Evolutionary conservation across 164 flowering plant genomes (phyloP).

Genomic region (Piper betle): DNA sequence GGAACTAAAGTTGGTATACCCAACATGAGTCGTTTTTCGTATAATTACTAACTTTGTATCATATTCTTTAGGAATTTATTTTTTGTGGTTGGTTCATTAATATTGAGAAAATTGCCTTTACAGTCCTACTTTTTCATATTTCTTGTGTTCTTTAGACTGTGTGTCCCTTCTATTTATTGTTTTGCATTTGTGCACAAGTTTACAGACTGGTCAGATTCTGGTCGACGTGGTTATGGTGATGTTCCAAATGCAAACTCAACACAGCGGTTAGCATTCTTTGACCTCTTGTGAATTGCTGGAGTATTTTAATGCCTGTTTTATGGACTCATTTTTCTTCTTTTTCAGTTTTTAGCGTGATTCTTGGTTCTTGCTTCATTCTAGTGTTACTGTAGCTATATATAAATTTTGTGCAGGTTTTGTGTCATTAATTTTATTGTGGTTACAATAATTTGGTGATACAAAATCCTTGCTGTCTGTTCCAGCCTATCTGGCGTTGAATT

Average conservation of each 20-base stretch:
- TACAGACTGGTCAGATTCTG: conserved; percentile 65
- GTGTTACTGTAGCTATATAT: too few species aligned
- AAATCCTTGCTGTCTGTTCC: not conserved
- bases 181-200: not conserved
- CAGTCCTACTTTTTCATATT: not conserved
- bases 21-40: too few species aligned
- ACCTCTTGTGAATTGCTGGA: not conserved
- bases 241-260: conserved; percentile 25
- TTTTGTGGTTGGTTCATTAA: too few species aligned
- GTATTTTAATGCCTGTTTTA: not conserved
- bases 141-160: not conserved
- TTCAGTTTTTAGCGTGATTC: too few species aligned
- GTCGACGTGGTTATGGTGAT: conserved; percentile 61
- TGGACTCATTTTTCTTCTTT: not conserved
- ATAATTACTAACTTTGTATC: too few species aligned
- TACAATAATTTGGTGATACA: too few species aligned
- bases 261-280: conserved; percentile 44
- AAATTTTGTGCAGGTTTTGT: too few species aligned
- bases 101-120: not conserved
- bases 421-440: too few species aligned
- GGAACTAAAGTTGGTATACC: too few species aligned
- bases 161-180: not conserved
- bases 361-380: too few species aligned
- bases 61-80: too few species aligned
- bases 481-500: not conserved